phyloP scores from a whole-genome alignment of 2,329 filamentous ascomycete species.

The Pestalotiopsis sp. region DNA sequence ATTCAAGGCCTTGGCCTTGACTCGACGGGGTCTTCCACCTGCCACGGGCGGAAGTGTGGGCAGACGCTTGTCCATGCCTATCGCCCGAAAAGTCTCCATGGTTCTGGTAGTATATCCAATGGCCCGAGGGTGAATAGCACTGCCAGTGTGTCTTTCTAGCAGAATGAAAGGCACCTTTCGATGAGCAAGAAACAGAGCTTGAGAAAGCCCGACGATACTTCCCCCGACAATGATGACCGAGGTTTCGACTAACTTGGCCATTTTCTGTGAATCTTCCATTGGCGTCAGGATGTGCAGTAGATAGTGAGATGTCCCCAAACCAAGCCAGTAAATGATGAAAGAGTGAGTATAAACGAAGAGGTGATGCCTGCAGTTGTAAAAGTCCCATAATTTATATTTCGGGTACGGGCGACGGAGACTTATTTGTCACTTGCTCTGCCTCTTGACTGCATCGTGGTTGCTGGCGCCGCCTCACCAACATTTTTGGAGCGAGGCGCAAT shows the following conservation, averaged over 20 bases:
- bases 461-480: too few species aligned
- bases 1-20: conserved; percentile 3
- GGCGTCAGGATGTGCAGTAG: too few species aligned
- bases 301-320: not conserved
- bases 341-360: too few species aligned
- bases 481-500: too few species aligned
- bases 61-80: conserved; percentile 14
- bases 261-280: not conserved
- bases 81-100: conserved; percentile 13
- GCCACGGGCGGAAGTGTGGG: not conserved
- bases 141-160: conserved; percentile 19
- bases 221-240: conserved; percentile 13
- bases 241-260: not conserved
- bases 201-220: conserved; percentile 17
- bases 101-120: conserved; percentile 14
- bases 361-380: too few species aligned
- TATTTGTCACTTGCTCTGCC: too few species aligned
- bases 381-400: too few species aligned
- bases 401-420: too few species aligned
- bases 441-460: too few species aligned
- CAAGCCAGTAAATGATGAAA: too few species aligned
- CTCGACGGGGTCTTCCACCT: not conserved
- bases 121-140: conserved; percentile 18
- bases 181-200: conserved; percentile 17
- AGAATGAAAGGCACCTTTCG: conserved; percentile 18